phyloP scores from a whole-genome alignment of 73 alveolate species.

The Symbiodinium pilosum region DNA sequence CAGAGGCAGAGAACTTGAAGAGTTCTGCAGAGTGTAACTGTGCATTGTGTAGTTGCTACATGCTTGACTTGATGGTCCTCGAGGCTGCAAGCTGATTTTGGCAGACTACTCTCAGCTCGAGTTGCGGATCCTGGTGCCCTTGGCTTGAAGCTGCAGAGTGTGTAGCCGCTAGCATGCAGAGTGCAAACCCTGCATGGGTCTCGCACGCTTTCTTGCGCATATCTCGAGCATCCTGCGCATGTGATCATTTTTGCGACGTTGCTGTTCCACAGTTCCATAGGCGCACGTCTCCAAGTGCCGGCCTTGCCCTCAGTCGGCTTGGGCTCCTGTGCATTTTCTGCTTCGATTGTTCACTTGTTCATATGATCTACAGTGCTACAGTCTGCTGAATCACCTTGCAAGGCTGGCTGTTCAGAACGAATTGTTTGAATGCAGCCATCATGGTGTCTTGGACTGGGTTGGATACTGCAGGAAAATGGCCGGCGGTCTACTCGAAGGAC shows the following conservation, averaged over 20 bases:
- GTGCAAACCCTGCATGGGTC: no score
- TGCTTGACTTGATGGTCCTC: no score
- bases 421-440: not conserved
- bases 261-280: not conserved
- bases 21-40: no score
- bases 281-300: constrained; percentile 36
- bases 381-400: not conserved
- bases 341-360: no score
- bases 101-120: constrained; percentile 86
- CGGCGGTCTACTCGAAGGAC: constrained; percentile 15
- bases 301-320: not conserved
- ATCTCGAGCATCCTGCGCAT: not conserved
- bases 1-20: no score
- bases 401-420: no score
- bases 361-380: not conserved
- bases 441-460: no score
- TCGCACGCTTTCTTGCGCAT: not conserved
- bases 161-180: no score
- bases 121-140: constrained; percentile 41
- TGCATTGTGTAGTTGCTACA: no score
- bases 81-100: constrained; percentile 27
- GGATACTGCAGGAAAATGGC: constrained; percentile 40
- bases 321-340: no score
- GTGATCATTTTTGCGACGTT: no score
- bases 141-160: not conserved